Percentiles rank a stretch among this genome's conserved stretches.
Conservation (phyloP, 805 yeast genomes). For the Candida sakaeoensis region DNA sequence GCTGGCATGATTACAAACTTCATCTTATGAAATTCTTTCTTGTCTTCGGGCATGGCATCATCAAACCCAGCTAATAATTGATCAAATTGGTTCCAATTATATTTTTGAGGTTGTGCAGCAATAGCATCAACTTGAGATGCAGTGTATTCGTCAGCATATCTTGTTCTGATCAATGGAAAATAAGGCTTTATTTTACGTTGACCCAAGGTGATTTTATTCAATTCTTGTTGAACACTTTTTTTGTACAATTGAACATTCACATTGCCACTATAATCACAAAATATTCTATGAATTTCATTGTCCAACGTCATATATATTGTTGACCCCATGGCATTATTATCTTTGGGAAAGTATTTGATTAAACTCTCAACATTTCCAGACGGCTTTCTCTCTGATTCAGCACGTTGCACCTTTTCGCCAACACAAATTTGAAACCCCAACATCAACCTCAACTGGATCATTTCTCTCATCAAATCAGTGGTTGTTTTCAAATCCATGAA, state of each 20-base stretch:
- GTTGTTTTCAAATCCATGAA: constrained; percentile 48
- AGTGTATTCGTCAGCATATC: constrained; percentile 68
- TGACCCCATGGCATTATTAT: constrained; percentile 45
- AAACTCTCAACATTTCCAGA: constrained; percentile 53
- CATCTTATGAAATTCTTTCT: constrained; percentile 57
- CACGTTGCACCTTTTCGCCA: constrained; percentile 61
- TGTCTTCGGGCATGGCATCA: constrained; percentile 58
- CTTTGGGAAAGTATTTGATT: constrained; percentile 51
- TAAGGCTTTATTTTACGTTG: constrained; percentile 9
- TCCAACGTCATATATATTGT: constrained; percentile 73
- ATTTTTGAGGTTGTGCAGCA: constrained; percentile 47
- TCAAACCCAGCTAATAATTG: constrained; percentile 89
- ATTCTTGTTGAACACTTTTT: constrained; percentile 13
- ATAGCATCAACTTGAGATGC: constrained; percentile 55
- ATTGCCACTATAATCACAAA: constrained; percentile 66
- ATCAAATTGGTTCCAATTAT: constrained; percentile 91
- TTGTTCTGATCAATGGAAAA: constrained; percentile 59
- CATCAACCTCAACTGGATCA: constrained; percentile 78
- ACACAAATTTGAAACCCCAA: constrained; percentile 89
- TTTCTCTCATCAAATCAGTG: constrained; percentile 68
- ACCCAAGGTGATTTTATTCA: constrained; percentile 11
- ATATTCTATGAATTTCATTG: constrained; percentile 81
- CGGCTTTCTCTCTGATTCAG: constrained; percentile 60
- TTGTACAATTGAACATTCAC: constrained; percentile 76
- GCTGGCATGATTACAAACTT: constrained; percentile 85